These are phyloP conservation scores for Samsoniella hepiali DNA, from an alignment of 2,329 filamentous ascomycete genomes.

Conservation along the genomic window DNA sequence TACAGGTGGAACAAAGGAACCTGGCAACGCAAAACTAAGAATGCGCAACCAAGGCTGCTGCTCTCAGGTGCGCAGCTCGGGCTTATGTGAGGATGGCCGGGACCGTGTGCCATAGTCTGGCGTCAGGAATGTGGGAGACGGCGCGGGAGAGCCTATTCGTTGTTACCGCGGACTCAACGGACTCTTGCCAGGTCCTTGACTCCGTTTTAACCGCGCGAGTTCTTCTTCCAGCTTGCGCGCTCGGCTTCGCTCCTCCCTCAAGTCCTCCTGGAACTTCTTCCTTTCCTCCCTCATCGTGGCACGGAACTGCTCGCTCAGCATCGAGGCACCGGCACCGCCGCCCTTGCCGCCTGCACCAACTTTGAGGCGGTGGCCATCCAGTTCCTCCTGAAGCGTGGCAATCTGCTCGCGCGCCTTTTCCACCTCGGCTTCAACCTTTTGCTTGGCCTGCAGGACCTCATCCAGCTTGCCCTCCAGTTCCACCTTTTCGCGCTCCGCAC, in stretches of 20 bases:
- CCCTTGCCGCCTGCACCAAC: constrained; percentile 34
- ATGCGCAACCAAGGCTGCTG: not conserved
- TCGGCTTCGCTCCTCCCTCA: constrained; percentile 49
- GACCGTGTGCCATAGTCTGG: constrained; percentile 10
- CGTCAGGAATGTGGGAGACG: constrained; percentile 15
- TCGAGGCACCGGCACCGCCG: constrained; percentile 44
- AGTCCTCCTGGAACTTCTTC: constrained; percentile 54
- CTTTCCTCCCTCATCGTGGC: constrained; percentile 55
- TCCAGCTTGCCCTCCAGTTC: constrained; percentile 43
- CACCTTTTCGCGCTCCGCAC: constrained; percentile 49
- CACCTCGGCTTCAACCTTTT: constrained; percentile 45
- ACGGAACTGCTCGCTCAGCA: constrained; percentile 56
- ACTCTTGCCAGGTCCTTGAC: constrained; percentile 41
- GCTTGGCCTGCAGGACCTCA: constrained; percentile 32
- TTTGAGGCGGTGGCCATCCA: constrained; percentile 50
- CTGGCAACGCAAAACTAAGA: not conserved
- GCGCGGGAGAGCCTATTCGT: constrained; percentile 14
- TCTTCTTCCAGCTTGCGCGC: constrained; percentile 51
- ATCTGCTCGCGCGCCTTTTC: constrained; percentile 36
- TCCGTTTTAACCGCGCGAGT: constrained; percentile 42
- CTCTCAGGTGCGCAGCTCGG: constrained; percentile 5
- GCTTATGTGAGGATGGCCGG: not conserved
- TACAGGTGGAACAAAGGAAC: not conserved
- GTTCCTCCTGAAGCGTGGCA: constrained; percentile 46
- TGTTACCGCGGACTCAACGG: constrained; percentile 39